phyloP scores from a whole-genome alignment of 768 basidiomycete species.

The Lactifluus rugatus region DNA sequence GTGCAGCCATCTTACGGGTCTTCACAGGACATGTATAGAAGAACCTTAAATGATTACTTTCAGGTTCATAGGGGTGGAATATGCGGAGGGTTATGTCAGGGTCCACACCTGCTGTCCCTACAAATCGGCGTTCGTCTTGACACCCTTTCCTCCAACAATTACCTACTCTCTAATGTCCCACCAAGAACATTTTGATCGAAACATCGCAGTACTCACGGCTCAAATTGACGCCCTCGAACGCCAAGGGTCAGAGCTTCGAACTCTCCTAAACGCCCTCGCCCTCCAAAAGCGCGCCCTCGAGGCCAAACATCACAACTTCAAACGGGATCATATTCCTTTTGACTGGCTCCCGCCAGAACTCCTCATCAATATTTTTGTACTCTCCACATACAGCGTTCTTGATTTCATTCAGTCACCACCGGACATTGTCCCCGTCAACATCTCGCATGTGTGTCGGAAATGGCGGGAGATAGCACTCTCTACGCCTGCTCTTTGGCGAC shows the following conservation, averaged over 20 bases:
- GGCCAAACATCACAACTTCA: neutral
- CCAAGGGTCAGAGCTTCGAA: constrained; percentile 7
- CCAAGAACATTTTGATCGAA: neutral
- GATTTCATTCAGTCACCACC: neutral
- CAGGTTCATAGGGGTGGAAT: too few species aligned
- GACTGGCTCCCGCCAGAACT: constrained; percentile 17
- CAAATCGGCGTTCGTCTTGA: too few species aligned
- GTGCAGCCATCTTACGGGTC: too few species aligned
- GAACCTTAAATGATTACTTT: too few species aligned
- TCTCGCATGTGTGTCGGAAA: constrained; percentile 17
- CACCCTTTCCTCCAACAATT: neutral
- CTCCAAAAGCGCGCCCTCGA: neutral
- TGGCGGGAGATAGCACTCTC: constrained; percentile 15
- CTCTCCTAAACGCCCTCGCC: constrained; percentile 9
- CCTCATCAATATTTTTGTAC: constrained; percentile 14
- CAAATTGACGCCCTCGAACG: constrained; percentile 4
- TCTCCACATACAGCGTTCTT: neutral
- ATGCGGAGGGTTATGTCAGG: too few species aligned
- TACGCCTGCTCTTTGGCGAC: constrained; percentile 13
- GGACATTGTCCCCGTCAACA: constrained; percentile 6
- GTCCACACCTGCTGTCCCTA: too few species aligned
- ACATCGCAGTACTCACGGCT: constrained; percentile 1
- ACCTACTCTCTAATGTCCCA: neutral
- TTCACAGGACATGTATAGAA: too few species aligned
- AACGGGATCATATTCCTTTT: constrained; percentile 3